Percentiles rank a stretch among this genome's conserved stretches.
phyloP scores from a whole-genome alignment of 2,329 filamentous ascomycete species.

The Biscogniauxia mediterranea region DNA sequence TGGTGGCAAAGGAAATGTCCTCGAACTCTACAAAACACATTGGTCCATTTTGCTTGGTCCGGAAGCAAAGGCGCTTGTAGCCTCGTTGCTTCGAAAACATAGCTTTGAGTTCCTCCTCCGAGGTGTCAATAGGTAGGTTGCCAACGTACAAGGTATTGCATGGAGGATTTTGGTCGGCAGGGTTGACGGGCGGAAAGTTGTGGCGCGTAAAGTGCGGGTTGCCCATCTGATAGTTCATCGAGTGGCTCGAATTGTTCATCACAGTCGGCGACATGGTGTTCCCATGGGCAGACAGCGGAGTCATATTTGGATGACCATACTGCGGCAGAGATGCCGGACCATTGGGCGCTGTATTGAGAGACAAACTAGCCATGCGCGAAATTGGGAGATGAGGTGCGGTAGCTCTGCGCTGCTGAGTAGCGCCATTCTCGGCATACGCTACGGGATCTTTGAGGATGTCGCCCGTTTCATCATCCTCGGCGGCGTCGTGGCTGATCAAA shows the following conservation, averaged over 20 bases:
- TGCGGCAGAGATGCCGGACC: slow-evolving; percentile 53
- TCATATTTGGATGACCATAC: slow-evolving; percentile 39
- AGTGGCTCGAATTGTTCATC: slow-evolving; percentile 44
- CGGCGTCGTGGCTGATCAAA: slow-evolving; percentile 67
- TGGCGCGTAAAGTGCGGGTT: slow-evolving; percentile 59
- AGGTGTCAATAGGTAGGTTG: slow-evolving; percentile 90
- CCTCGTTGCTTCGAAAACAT: slow-evolving; percentile 91
- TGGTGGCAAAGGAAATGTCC: slow-evolving; percentile 87
- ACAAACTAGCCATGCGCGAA: slow-evolving; percentile 65
- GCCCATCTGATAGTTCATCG: slow-evolving; percentile 54
- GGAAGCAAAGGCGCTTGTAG: slow-evolving; percentile 92
- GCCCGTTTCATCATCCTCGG: slow-evolving; percentile 69
- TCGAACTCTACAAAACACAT: slow-evolving; percentile 99
- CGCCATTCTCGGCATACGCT: slow-evolving; percentile 70
- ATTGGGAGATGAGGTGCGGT: slow-evolving; percentile 73
- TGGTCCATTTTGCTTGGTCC: slow-evolving; percentile 90
- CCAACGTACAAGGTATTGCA: slow-evolving; percentile 98
- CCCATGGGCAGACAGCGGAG: slow-evolving; percentile 39
- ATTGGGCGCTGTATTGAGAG: slow-evolving; percentile 65
- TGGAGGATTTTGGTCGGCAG: slow-evolving; percentile 92
- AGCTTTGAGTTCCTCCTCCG: slow-evolving; percentile 91
- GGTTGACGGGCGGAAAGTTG: slow-evolving; percentile 83
- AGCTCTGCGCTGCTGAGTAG: slow-evolving; percentile 58
- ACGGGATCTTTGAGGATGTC: slow-evolving; percentile 71
- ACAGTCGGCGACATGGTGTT: slow-evolving; percentile 56